Conservation (phyloP, 169 alveolate species). For the Eimeria sp. region DNA sequence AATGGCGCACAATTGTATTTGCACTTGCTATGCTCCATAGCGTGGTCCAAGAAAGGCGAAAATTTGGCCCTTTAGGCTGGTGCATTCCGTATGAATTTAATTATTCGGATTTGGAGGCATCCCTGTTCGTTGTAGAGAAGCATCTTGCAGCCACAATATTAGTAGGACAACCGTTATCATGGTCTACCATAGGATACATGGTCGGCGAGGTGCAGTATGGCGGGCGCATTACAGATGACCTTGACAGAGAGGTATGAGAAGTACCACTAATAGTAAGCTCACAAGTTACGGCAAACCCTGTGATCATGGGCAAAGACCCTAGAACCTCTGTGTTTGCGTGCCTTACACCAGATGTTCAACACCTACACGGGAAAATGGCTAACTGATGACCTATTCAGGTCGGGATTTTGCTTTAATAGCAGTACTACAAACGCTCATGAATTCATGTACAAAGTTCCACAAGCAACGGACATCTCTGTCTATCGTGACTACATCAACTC, state of each 20-base stretch:
- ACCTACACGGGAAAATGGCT: slow-evolving; percentile 95
- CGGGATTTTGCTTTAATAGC: slow-evolving; percentile 85
- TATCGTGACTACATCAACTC: slow-evolving; percentile 93
- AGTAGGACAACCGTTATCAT: slow-evolving; percentile 91
- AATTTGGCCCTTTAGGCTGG: slow-evolving; percentile 97
- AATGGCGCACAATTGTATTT: slow-evolving; percentile 96
- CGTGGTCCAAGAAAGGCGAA: slow-evolving; percentile 95
- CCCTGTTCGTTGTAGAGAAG: slow-evolving; percentile 95
- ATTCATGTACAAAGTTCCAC: slow-evolving; percentile 93
- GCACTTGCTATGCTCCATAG: slow-evolving; percentile 95
- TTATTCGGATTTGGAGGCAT: slow-evolving; percentile 98
- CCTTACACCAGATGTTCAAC: slow-evolving; percentile 87
- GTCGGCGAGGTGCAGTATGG: slow-evolving; percentile 98
- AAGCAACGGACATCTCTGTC: slow-evolving; percentile 93
- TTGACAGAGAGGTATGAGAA: slow-evolving; percentile 93
- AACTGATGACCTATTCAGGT: slow-evolving; percentile 81
- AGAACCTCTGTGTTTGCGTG: too few relatives aligned
- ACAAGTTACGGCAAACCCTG: not conserved
- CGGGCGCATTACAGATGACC: slow-evolving; percentile 98
- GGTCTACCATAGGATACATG: slow-evolving; percentile 97
- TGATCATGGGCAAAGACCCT: not conserved
- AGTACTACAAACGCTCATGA: slow-evolving; percentile 84
- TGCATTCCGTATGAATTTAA: slow-evolving; percentile 98
- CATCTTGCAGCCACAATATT: slow-evolving; percentile 95
- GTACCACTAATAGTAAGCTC: not conserved